phyloP scores from a whole-genome alignment of 1,284 basidiomycete genomes.

The Hypsizygus ulmarius region DNA sequence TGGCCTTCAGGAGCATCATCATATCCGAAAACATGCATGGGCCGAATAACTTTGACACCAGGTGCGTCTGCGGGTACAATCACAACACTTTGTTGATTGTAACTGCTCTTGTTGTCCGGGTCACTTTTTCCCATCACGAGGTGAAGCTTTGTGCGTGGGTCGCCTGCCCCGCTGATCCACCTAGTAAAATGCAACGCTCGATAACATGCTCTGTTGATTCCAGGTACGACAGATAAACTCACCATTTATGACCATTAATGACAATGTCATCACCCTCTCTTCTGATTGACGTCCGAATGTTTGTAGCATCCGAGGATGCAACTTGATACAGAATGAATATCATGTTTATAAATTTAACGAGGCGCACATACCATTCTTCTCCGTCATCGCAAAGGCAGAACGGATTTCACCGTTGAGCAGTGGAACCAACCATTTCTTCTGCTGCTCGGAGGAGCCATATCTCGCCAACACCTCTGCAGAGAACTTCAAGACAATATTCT shows the following conservation, averaged over 20 bases:
- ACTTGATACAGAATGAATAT: constrained; percentile 45
- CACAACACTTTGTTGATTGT: constrained; percentile 91
- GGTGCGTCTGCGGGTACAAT: constrained; percentile 86
- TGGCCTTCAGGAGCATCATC: constrained; percentile 96
- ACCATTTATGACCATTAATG: constrained; percentile 98
- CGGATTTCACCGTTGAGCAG: constrained; percentile 92
- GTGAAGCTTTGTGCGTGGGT: constrained; percentile 87
- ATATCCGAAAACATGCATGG: constrained; percentile 92
- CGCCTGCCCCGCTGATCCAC: constrained; percentile 98
- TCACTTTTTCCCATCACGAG: constrained; percentile 94
- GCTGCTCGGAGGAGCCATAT: constrained; percentile 88
- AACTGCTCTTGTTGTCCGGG: constrained; percentile 65
- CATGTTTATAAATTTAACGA: not conserved
- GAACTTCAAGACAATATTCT: not conserved
- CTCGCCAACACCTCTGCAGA: constrained; percentile 88
- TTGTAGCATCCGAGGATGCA: constrained; percentile 94
- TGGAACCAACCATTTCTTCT: constrained; percentile 87
- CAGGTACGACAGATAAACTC: constrained; percentile 11
- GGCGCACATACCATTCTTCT: constrained; percentile 68
- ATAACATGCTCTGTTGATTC: constrained; percentile 1
- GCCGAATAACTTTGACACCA: constrained; percentile 87
- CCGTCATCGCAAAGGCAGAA: constrained; percentile 94
- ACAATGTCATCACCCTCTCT: constrained; percentile 88
- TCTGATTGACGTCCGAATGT: constrained; percentile 88
- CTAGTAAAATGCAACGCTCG: constrained; percentile 33